Base-by-base conservation (phyloP, 129 eudicot genomes). In the Scalesia atractyloides region DNA sequence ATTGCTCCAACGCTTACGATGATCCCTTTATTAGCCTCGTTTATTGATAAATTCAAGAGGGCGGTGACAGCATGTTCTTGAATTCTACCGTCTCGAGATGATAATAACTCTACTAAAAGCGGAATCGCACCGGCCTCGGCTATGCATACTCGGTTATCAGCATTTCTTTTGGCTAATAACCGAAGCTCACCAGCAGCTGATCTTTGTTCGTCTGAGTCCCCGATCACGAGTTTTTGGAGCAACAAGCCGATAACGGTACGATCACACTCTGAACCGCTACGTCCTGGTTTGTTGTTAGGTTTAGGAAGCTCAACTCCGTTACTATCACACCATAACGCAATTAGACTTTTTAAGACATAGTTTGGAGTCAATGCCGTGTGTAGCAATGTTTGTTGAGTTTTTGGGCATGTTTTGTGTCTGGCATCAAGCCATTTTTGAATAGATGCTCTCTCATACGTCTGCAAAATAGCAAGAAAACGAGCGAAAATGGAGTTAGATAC, bases 11-110 rank as follows among this genome's bases (percentile, higher is more conserved):
- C 86, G 65, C 70, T 88, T 7, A 92, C 91, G 36, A 92, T 92
- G 34, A 64, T 66, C 19, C 93, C 91, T 82, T 92, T 92, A 83
- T 92, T 92, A n/a, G 81, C 78, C 70, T 88, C 97, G 20, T 92
- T 86, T 54, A 91, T 91, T 18, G 97, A 91, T 18, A 91, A 84
- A 67, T 91, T 91, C 20, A 91, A 79, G 69, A 92, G 91, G 9
- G 97, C 97, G 9, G 97, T 92, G 19, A 92, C 97, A 0, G 96
- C 96, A 50, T 92, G 97, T 57, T 92, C 97, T 57, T 92, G 97
- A 30, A 93, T 85, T 20, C 97, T 70, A 20, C 78, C 20, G 68
- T 92, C 97, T 12, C 81, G 75, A 19, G 96, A 92, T 14, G 97
- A 86, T 64, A 92, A 73, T 11, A 88, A 63, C 26, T 92, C 93